Evolutionary conservation across 2,329 filamentous ascomycete species (phyloP), one percentile per base, ranked within the genome.

Genomic region (Fusarium multiceps): DNA sequence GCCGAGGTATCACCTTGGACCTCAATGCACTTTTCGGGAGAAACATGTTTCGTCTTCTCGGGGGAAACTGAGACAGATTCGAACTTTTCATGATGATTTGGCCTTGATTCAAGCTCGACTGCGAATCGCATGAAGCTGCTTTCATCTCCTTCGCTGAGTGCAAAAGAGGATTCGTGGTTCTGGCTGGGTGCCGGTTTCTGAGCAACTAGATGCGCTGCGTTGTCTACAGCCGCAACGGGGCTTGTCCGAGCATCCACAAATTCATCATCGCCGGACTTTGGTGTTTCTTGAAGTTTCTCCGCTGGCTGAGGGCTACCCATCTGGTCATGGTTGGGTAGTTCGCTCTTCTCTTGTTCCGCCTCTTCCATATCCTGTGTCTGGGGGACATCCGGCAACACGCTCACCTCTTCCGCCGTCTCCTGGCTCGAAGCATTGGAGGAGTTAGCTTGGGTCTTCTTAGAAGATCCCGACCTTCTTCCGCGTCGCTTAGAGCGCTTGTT

Each of bases 231-330:
- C 6, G 71, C 74, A 30, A 76, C 63, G 10, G 83, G 84, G 57
- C 82, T 87, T 34, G 79, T 83, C 45, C 78, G 79, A 14, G 84
- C 85, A 73, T 88, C 85, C 41, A 86, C 80, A 70, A 83, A 86
- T 21, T 82, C 80, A n/a, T 86, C 82, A 8, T 79, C 78, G 21
- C 80, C 82, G 4, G 82, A 83, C 51, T 77, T 84, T 2, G 82
- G 81, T 8, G 82, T 82, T 32, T 79, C 79, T 32, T 78, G 72
- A 21, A 54, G 63, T 49, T 74, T 53, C 20, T 53, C 55, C 27
- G 62, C 40, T 41, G 62, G 75, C 28, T 51, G 54, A 5, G 71
- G 63, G 11, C 63, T 74, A 8, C 46, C 48, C 21, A 53, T 48
- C n/a, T 49, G 63, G 11, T 45, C 45, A 21, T 69, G 50, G 16